Evolutionary conservation across 306 rosid species (phyloP), one percentile per base, ranked within the genome.

Genomic region (Cicer bijugum): DNA sequence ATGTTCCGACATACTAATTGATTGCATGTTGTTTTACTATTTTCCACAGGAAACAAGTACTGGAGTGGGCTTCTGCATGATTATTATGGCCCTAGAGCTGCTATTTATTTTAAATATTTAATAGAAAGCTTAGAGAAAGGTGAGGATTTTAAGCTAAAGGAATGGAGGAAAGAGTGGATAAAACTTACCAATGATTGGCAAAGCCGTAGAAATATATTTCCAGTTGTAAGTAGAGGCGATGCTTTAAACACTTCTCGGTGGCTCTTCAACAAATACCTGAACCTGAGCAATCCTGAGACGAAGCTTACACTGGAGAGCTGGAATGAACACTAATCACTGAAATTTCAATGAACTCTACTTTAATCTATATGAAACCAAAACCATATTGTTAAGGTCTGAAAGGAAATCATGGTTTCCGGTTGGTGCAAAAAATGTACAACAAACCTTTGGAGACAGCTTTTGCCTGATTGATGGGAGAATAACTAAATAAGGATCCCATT

Each of bases 111-210:
- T 9, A 92, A 92, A 44, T 86, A 83, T 78, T 82, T 90, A 37
- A 72, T 45, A 55, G 86, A 92, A 83, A 92, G 92, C 71, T 83
- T 84, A 58, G 83, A 83, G 60, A 80, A 48, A 20, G 84, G 81
- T 8, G 79, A 81, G 50, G 82, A 71, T 60, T 92, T 92, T 74
- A 78, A 55, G 55, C 59, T 92, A 79, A 83, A 81, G 65, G 83
- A 79, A 37, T 92, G 96, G 98, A 90, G 98, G 79, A 90, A 70
- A 66, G 92, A 88, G 59, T 92, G 97, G 97, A 84, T 92, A 75
- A 90, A 85, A 90, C 94, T 92, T 28, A 92, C 96, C 62, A 90
- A 92, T 81, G 86, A 88, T 72, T 92, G 96, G 92, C 98, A 92
- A 75, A 83, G 56, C 75, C 72, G 88, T 76, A 81, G 89, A 64